Conservation (phyloP, 164 flowering plant species). For the Liriodendron chinense region DNA sequence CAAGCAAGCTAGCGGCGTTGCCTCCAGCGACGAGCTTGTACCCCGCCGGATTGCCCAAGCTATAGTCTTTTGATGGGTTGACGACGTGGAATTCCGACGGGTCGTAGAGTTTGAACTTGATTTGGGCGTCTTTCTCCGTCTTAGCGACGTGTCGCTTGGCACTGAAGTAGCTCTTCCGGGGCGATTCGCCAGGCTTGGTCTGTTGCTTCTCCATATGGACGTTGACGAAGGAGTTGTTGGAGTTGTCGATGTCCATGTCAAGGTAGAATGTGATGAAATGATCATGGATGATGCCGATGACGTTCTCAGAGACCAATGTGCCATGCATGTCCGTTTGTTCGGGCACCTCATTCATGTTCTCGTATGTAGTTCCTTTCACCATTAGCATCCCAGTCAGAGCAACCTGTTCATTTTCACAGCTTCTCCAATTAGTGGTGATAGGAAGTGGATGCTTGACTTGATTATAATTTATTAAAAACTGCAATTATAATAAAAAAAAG, state of each 20-base stretch:
- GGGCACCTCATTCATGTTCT: conserved; percentile 55
- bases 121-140: conserved; percentile 80
- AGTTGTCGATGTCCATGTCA: conserved; percentile 86
- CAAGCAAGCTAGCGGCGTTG: conserved; percentile 80
- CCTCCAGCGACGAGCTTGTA: conserved; percentile 80
- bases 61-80: conserved; percentile 56
- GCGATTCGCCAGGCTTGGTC: conserved; percentile 49
- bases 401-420: conserved; percentile 40
- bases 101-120: conserved; percentile 65
- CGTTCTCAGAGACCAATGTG: conserved; percentile 75
- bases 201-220: conserved; percentile 54
- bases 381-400: conserved; percentile 85
- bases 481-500: too few relatives aligned
- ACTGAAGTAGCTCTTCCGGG: conserved; percentile 66
- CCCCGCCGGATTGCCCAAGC: conserved; percentile 79
- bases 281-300: conserved; percentile 87
- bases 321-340: conserved; percentile 53
- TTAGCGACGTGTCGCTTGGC: conserved; percentile 52
- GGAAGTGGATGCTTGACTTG: too few relatives aligned
- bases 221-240: conserved; percentile 81
- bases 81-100: conserved; percentile 78
- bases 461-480: too few relatives aligned
- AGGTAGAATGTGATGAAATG: conserved; percentile 80
- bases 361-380: conserved; percentile 79
- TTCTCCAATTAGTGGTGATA: too few relatives aligned